A percentile compares a stretch with the other conserved stretches of the same genome.
These are phyloP conservation scores for Ustanciosporium gigantosporum DNA, from an alignment of 1,284 basidiomycete genomes.

Conservation along the genomic window DNA sequence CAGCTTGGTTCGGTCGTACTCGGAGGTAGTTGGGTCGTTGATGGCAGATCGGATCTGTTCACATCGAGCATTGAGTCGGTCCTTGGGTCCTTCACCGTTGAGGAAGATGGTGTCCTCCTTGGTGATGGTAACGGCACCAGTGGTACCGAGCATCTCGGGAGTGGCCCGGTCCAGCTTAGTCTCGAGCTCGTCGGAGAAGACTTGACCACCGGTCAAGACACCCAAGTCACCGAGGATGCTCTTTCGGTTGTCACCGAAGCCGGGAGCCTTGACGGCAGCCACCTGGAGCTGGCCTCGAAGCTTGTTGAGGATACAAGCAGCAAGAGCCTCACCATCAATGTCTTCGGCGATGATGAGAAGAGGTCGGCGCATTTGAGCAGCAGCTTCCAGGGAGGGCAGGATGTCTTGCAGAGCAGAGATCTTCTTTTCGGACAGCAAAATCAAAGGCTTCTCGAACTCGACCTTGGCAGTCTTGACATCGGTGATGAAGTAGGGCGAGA, in stretches of 20 bases:
- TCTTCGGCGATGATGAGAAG: conserved; percentile 96
- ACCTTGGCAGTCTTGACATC: conserved; percentile 96
- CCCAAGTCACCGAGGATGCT: conserved; percentile 94
- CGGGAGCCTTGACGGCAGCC: conserved; percentile 91
- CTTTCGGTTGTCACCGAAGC: conserved; percentile 99
- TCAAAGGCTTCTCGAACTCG: conserved; percentile 94
- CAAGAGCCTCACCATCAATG: conserved; percentile 94
- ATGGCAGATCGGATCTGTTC: conserved; percentile 90
- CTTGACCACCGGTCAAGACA: conserved; percentile 93
- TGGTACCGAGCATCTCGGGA: conserved; percentile 84
- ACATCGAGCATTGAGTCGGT: conserved; percentile 65
- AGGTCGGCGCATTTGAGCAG: conserved; percentile 87
- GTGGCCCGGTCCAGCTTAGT: conserved; percentile 94
- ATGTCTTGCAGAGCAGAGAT: conserved; percentile 94
- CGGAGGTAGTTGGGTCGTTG: conserved; percentile 80
- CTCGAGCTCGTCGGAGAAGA: conserved; percentile 97
- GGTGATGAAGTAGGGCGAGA: conserved; percentile 98
- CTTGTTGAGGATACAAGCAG: conserved; percentile 97
- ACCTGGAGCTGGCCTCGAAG: conserved; percentile 94
- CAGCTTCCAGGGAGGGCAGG: conserved; percentile 87
- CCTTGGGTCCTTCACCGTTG: conserved; percentile 72
- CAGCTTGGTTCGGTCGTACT: conserved; percentile 93
- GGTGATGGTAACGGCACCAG: conserved; percentile 89
- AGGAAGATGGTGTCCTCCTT: conserved; percentile 98
- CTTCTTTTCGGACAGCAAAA: conserved; percentile 96